Conservation (phyloP, 768 basidiomycete species). For the Amanita brunnescens region DNA sequence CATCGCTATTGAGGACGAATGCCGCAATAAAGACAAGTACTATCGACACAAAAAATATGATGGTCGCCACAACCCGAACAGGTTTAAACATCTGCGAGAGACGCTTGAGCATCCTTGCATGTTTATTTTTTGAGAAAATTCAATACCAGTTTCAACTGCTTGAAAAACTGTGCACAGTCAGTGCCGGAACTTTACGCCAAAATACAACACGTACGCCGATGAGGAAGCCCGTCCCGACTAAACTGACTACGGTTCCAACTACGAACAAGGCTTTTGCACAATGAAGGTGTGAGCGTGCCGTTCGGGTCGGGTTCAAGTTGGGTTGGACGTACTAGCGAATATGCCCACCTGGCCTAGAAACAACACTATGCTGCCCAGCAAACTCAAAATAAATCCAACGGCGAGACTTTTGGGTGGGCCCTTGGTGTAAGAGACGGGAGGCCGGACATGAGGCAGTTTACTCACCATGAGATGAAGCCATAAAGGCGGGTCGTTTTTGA, state of each 20-base stretch:
- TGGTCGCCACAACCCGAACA: constrained; percentile 72
- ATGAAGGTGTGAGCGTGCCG: neutral
- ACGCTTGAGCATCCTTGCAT: neutral
- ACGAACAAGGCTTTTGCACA: constrained; percentile 68
- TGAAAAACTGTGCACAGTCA: constrained; percentile 48
- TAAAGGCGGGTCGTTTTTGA: constrained; percentile 77
- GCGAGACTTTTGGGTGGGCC: constrained; percentile 61
- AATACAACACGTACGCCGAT: constrained; percentile 56
- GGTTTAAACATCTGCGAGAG: constrained; percentile 87
- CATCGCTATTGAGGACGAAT: constrained; percentile 64
- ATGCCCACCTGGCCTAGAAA: constrained; percentile 58
- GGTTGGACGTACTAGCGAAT: constrained; percentile 59
- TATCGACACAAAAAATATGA: constrained; percentile 73
- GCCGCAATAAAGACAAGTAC: constrained; percentile 80
- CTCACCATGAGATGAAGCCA: constrained; percentile 80
- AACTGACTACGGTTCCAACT: constrained; percentile 72
- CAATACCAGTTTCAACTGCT: constrained; percentile 72
- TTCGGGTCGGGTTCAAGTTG: neutral
- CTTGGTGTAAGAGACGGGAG: no score
- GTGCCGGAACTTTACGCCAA: neutral
- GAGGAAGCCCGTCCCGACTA: constrained; percentile 86
- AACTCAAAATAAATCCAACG: constrained; percentile 69
- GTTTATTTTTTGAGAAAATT: neutral
- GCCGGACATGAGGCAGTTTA: no score
- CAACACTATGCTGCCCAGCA: constrained; percentile 71